These are phyloP conservation scores for Kwoniella heveanensis DNA, from an alignment of 768 basidiomycete genomes.

Conservation along the genomic window DNA sequence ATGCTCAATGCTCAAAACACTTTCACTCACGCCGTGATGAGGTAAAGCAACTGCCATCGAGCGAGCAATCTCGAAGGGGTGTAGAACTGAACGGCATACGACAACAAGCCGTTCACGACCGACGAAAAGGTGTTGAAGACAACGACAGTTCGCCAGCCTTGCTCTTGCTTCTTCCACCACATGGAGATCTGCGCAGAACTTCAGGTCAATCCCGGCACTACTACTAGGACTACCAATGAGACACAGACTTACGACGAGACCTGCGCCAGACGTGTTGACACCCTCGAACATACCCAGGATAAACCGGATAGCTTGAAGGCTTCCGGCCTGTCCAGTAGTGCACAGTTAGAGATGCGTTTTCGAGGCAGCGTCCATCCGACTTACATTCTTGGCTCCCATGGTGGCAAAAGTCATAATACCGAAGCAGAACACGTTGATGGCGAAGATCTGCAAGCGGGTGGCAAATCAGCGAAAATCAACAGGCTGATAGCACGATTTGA, in stretches of 20 bases:
- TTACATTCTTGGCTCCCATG: conserved; percentile 24
- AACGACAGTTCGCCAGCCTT: conserved; percentile 37
- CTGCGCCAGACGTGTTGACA: conserved; percentile 23
- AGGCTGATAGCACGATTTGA: neutral
- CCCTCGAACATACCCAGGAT: conserved; percentile 32
- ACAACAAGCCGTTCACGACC: conserved; percentile 21
- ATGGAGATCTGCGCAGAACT: conserved; percentile 20
- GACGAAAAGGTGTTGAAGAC: conserved; percentile 45
- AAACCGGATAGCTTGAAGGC: conserved; percentile 26
- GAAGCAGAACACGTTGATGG: conserved; percentile 36
- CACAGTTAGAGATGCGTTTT: too few relatives aligned
- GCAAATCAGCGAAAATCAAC: neutral
- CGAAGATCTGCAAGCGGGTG: conserved; percentile 15
- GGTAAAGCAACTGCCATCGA: conserved; percentile 25
- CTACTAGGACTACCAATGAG: too few relatives aligned
- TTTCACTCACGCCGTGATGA: conserved; percentile 20
- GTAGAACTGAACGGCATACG: conserved; percentile 29
- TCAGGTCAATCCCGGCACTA: too few relatives aligned
- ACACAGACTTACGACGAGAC: conserved; percentile 29
- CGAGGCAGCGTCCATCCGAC: too few relatives aligned
- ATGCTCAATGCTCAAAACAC: neutral
- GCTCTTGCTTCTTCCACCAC: conserved; percentile 45
- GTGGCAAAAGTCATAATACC: conserved; percentile 34
- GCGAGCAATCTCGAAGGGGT: conserved; percentile 3
- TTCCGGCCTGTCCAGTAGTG: conserved; percentile 19